Evolutionary conservation across 202 grass and related monocot species (phyloP), one percentile per base, ranked within the genome.

Genomic region (Zoysia matrella): DNA sequence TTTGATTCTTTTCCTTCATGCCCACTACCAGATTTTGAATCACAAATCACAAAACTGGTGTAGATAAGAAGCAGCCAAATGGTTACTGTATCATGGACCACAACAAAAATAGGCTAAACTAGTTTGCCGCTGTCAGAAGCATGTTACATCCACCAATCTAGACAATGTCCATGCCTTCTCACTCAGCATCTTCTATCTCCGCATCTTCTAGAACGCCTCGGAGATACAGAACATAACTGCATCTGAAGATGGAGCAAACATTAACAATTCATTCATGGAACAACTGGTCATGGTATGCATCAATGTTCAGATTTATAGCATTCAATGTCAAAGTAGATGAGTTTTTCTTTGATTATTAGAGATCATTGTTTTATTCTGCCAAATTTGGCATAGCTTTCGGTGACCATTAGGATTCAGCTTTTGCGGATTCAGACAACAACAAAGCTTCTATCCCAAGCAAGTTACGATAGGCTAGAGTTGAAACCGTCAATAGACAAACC

Each of bases 211-310:
- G 92, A 77, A 93, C 90, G 4, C 95, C 92, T 4, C 88, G 84
- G 49, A 98, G 73, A 70, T 95, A 93, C 72, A 98, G 58, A 52
- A 98, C 92, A 47, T 95, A 95, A 82, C 95, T 95, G 83, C 92
- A 98, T 63, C 95, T 95, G 82, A 61, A 66, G 15, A 77, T 67
- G 5, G 39, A 86, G 51, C 64, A 76, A 77, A 49, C 1, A 85
- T 2, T 69, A 79, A 76, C 47, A 3, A 69, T 49, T 68, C 61
- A 79, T 13, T 65, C 43, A 39, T 51, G 42, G 43, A n/a, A 48
- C 4, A 84, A 7, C 44, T 62, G 8, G 2, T 14, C 72, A 76
- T 40, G 15, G 5, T 55, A 77, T 5, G 15, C 2, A 47, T 18
- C 44, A 47, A 68, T 16, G 14, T 47, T 10, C 66, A 47, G 66